Base-by-base conservation (phyloP, 805 yeast genomes). In the Lipomyces yamanashiensis region DNA sequence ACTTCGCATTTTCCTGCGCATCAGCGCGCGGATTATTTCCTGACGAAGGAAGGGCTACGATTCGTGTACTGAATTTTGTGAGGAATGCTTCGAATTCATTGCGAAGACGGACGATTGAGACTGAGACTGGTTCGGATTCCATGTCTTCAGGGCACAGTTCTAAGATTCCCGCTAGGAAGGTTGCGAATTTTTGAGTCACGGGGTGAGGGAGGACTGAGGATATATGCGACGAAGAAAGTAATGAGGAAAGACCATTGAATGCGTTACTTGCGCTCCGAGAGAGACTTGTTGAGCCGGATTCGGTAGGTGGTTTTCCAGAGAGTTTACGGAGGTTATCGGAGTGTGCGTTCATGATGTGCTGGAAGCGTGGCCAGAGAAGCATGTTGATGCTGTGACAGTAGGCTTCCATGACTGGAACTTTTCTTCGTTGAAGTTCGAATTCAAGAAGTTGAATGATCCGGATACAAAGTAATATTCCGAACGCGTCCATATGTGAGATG, bases 291-390 rank as follows among this genome's bases (percentile, higher is more conserved):
- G 58, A 59, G 7, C 58, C 55, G 33, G 57, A 40, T 21, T 53
- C 55, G 12, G 58, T 58, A 9, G 54, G 59, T 13, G 55, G 54
- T 36, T 47, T 54, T 5, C 66, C 68, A 2, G 67, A 45, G 5
- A 59, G 76, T 67, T 73, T 75, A 66, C 88, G 86, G 74, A 91
- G 77, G 55, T 86, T 84, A 21, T 86, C 88, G 70, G 96, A 87
- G 70, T 93, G 90, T 40, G 84, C 77, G 73, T 92, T 97, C 48
- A 92, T 82, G 40, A 90, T 79, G 52, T 80, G 81, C 71, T 92
- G 92, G 71, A 92, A 89, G 63, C 83, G 85, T 0, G 98, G 97
- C 98, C 98, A 95, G 51, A 93, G 77, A 2, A 82, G 74, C 57
- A 90, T 83, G 65, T 87, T 75, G 66, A 88, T 85, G 15, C 84